Conservation (phyloP, 345 rosid species). For the Syzygium grande region DNA sequence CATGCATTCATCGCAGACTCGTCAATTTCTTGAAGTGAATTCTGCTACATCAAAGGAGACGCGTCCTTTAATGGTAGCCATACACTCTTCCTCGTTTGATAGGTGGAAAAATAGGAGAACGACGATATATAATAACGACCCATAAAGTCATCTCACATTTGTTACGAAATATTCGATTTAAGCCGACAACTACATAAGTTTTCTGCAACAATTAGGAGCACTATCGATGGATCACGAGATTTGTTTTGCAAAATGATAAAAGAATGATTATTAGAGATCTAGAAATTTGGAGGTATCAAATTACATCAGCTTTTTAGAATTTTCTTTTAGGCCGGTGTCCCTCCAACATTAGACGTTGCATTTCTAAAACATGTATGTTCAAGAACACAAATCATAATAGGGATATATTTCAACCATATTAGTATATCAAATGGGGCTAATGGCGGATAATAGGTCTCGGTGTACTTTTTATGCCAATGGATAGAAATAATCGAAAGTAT, state of each 20-base stretch:
- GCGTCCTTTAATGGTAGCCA: background rate
- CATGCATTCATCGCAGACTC: background rate
- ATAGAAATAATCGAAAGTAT: too few relatives aligned
- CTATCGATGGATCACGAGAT: background rate
- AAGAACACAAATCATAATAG: background rate
- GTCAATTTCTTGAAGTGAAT: background rate
- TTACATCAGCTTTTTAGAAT: background rate
- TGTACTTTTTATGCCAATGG: background rate
- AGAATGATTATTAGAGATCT: background rate
- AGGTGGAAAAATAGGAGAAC: background rate
- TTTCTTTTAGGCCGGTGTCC: background rate
- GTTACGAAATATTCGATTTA: too few relatives aligned
- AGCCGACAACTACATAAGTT: too few relatives aligned
- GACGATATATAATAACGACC: too few relatives aligned
- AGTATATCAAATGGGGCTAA: background rate
- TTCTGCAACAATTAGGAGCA: too few relatives aligned
- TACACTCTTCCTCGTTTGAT: background rate
- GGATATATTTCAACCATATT: background rate
- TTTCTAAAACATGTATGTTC: background rate
- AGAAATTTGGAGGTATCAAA: background rate
- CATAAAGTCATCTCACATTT: background rate
- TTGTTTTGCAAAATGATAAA: background rate
- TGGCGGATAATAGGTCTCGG: background rate
- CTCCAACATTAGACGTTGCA: background rate
- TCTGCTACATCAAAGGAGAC: background rate